A percentile compares a stretch with the other conserved stretches of the same genome.
These are phyloP conservation scores for Rhizophora mangle DNA, from an alignment of 345 rosid genomes.

Conservation along the genomic window DNA sequence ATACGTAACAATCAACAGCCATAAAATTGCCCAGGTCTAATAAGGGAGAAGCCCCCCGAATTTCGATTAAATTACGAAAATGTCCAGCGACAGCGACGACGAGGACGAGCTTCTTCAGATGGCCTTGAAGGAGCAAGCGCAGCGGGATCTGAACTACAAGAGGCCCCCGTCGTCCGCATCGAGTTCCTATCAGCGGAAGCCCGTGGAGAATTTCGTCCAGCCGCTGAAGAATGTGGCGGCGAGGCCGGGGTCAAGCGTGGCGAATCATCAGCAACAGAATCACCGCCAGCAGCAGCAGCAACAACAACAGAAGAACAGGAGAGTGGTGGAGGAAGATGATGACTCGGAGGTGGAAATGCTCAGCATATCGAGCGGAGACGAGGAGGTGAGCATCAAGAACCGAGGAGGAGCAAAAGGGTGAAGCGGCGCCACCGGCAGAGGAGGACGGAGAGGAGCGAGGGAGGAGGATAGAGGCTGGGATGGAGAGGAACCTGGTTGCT, in stretches of 20 bases:
- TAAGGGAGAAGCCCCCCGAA: neutral
- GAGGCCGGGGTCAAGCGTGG: constrained; percentile 16
- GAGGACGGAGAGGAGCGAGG: constrained; percentile 25
- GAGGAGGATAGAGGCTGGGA: constrained; percentile 79
- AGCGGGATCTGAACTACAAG: constrained; percentile 68
- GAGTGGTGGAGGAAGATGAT: constrained; percentile 65
- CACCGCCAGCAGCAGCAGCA: neutral
- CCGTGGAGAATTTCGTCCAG: constrained; percentile 82
- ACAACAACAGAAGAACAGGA: constrained; percentile 23
- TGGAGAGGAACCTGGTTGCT: constrained; percentile 86
- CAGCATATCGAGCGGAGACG: constrained; percentile 97
- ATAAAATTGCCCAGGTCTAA: neutral
- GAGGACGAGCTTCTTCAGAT: constrained; percentile 97
- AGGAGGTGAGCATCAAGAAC: constrained; percentile 52
- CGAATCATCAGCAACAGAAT: constrained; percentile 2
- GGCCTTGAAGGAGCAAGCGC: constrained; percentile 87
- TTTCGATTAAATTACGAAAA: constrained; percentile 23
- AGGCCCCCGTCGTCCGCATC: constrained; percentile 36
- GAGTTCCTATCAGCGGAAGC: constrained; percentile 30
- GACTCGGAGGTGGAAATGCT: constrained; percentile 98
- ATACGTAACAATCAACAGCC: too few species aligned
- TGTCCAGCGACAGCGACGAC: constrained; percentile 90
- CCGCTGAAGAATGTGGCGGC: constrained; percentile 33
- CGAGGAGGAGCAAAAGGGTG: constrained; percentile 31
- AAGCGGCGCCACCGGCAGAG: constrained; percentile 19